Conservation (phyloP, 2,329 filamentous ascomycete genomes). For the Orbilia blumenaviensis region DNA sequence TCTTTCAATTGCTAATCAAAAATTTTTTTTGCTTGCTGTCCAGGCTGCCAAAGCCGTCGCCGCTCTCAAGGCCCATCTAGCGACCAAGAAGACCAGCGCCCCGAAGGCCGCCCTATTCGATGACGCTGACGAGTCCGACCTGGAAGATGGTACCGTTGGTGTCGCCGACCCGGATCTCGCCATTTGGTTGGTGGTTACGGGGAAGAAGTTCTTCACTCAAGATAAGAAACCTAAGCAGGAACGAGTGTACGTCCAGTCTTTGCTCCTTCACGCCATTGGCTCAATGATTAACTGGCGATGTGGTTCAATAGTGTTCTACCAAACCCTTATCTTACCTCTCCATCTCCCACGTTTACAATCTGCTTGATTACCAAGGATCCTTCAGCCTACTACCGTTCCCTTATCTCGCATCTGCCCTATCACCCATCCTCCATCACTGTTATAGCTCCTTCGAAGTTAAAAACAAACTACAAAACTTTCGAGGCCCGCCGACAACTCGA, state of each 20-base stretch:
- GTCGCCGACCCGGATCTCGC: slow-evolving; percentile 54
- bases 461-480: slow-evolving; percentile 87
- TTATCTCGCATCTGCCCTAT: slow-evolving; percentile 78
- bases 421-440: slow-evolving; percentile 75
- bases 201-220: slow-evolving; percentile 55
- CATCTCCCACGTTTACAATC: slow-evolving; percentile 49
- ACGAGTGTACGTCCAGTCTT: slow-evolving; percentile 29
- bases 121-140: slow-evolving; percentile 50
- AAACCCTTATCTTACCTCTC: slow-evolving; percentile 45
- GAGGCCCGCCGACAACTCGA: slow-evolving; percentile 85
- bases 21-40: neutral
- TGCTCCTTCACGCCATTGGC: neutral
- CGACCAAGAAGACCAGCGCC: slow-evolving; percentile 30
- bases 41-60: slow-evolving; percentile 48
- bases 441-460: slow-evolving; percentile 84
- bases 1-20: slow-evolving; percentile 32
- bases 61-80: slow-evolving; percentile 42
- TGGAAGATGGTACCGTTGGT: slow-evolving; percentile 54
- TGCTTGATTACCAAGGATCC: slow-evolving; percentile 65
- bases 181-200: slow-evolving; percentile 56
- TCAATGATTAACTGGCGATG: neutral
- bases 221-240: slow-evolving; percentile 50
- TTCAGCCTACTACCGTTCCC: slow-evolving; percentile 89
- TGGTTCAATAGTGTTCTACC: slow-evolving; percentile 27
- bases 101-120: slow-evolving; percentile 40